phyloP scores from a whole-genome alignment of 352 stramenopile species.

The Phytophthora palmivora region DNA sequence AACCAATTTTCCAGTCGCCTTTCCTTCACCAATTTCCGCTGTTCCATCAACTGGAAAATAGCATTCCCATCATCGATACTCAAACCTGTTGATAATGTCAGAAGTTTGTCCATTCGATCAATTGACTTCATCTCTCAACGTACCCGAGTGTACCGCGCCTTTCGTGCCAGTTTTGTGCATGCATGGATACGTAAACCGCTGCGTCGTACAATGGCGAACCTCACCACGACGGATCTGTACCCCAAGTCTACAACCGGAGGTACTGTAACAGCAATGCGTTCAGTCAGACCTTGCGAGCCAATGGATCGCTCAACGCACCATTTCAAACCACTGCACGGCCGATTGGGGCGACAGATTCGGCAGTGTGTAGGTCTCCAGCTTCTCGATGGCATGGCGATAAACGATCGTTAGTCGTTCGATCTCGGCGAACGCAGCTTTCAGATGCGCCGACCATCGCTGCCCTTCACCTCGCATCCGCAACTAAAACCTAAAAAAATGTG shows the following conservation, averaged over 20 bases:
- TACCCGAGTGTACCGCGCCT: slow-evolving; percentile 63
- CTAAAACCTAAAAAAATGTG: too few relatives aligned
- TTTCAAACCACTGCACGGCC: slow-evolving; percentile 63
- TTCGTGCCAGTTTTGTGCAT: slow-evolving; percentile 74
- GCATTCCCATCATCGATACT: slow-evolving; percentile 82
- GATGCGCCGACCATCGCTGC: slow-evolving; percentile 35
- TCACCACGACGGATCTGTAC: slow-evolving; percentile 81
- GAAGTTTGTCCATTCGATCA: not conserved
- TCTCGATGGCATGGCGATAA: slow-evolving; percentile 52
- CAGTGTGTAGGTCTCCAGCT: slow-evolving; percentile 45
- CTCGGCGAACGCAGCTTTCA: slow-evolving; percentile 56
- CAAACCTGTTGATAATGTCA: slow-evolving; percentile 41
- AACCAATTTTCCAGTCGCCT: slow-evolving; percentile 55
- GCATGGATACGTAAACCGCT: slow-evolving; percentile 46
- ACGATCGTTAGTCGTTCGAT: slow-evolving; percentile 49
- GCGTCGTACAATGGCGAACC: slow-evolving; percentile 57
- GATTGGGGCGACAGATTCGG: slow-evolving; percentile 47
- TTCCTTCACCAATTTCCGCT: slow-evolving; percentile 45
- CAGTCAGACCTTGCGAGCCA: too few relatives aligned
- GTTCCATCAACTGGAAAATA: slow-evolving; percentile 58
- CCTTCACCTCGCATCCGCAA: slow-evolving; percentile 16
- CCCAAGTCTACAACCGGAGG: slow-evolving; percentile 70
- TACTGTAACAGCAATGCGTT: slow-evolving; percentile 43
- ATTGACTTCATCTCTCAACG: slow-evolving; percentile 1
- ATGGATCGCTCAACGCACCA: slow-evolving; percentile 41